Conservation (phyloP, 306 rosid species). For the Hippophae rhamnoides region DNA sequence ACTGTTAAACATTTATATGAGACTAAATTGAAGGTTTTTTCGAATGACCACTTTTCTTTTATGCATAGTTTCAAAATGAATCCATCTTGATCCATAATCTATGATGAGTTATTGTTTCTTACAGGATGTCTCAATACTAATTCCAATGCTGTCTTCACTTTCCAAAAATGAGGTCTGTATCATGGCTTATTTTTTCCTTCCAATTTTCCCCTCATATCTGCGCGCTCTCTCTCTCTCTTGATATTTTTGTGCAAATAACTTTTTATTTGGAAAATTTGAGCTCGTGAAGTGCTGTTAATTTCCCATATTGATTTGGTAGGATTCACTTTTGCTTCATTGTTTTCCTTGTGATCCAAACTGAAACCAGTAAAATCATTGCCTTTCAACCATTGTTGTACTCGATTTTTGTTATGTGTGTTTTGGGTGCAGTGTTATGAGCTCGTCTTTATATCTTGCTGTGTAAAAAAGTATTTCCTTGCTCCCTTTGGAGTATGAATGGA, state of each 20-base stretch:
- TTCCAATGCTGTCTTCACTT: constrained; percentile 82
- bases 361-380: too few species aligned
- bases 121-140: constrained; percentile 97
- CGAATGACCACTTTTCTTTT: constrained; percentile 17
- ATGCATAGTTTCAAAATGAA: constrained; percentile 1
- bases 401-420: too few species aligned
- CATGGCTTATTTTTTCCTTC: constrained; percentile 15
- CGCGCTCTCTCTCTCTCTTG: too few species aligned
- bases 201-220: neutral
- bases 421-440: too few species aligned
- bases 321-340: too few species aligned
- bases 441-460: too few species aligned
- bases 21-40: constrained; percentile 76
- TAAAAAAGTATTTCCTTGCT: too few species aligned
- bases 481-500: too few species aligned
- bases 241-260: neutral
- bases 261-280: neutral
- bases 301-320: too few species aligned
- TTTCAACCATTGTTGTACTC: too few species aligned
- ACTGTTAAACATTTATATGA: constrained; percentile 83
- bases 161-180: constrained; percentile 72
- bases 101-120: constrained; percentile 16
- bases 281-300: too few species aligned
- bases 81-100: constrained; percentile 19
- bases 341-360: too few species aligned